These are phyloP conservation scores for Boletus rufocinnamomeus DNA, from an alignment of 768 basidiomycete species.

Conservation along the genomic window DNA sequence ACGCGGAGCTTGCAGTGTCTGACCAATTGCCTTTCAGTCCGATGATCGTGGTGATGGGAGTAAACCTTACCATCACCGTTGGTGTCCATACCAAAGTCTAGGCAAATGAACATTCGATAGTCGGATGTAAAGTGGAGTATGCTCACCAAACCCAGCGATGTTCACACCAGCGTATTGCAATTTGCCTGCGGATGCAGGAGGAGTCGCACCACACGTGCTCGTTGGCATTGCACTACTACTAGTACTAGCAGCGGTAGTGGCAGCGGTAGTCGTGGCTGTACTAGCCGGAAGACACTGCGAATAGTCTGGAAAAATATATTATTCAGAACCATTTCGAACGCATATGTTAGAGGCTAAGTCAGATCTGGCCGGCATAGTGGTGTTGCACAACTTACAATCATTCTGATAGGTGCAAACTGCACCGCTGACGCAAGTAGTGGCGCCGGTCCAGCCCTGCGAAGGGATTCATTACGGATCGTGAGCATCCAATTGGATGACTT, in stretches of 20 bases:
- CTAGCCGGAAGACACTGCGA: conserved; percentile 11
- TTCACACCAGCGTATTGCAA: conserved; percentile 15
- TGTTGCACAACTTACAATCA: neutral
- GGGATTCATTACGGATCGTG: neutral
- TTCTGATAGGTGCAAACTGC: conserved; percentile 11
- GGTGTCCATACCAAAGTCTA: conserved; percentile 17
- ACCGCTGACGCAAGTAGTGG: conserved; percentile 11
- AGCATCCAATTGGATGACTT: neutral
- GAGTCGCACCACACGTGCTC: neutral
- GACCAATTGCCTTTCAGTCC: neutral
- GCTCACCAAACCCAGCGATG: conserved; percentile 17
- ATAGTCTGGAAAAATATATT: conserved; percentile 4
- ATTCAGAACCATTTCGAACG: neutral
- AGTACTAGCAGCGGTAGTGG: neutral
- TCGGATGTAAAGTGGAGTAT: neutral
- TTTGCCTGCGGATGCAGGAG: conserved; percentile 11
- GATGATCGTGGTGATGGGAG: neutral
- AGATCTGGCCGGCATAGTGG: neutral
- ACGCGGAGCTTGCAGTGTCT: conserved; percentile 11
- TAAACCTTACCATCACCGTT: conserved; percentile 6
- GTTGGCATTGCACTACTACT: neutral
- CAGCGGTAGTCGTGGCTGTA: neutral
- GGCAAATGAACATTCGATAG: neutral
- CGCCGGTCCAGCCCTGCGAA: conserved; percentile 10
- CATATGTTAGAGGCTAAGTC: neutral